Evolutionary conservation across 139 green algal genomes (phyloP), one percentile per base, ranked within the genome.

Genomic region (Tetradesmus lagerheimii): DNA sequence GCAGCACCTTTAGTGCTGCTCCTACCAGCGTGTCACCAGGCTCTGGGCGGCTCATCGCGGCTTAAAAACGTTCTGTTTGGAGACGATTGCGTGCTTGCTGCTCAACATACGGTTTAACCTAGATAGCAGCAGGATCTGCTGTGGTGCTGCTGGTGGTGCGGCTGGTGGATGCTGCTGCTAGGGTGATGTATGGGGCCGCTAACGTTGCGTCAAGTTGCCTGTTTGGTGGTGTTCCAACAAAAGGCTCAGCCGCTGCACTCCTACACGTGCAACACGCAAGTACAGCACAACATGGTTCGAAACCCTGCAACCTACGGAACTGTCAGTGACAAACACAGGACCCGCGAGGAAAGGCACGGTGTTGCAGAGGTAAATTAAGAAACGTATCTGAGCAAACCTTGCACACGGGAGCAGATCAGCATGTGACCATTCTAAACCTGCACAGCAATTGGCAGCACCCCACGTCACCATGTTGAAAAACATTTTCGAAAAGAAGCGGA

Each of bases 1-100:
- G 71, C 25, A 89, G 43, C 15, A 89, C 47, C 34, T 89, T 89
- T 0, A 89, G n/a, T 29, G 85, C 85, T 89, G 85, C 85, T 77
- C 25, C 71, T n/a, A 89, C 85, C 8, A 89, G 71, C 0, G 39
- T 84, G 71, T 89, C 85, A 0, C 45, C 85, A 18, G 71, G 3
- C 27, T 81, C 31, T 45, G 85, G 67, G 77, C 37, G 6, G 12
- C 38, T 31, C 77, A 47, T 83, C 11, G 77, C 4, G n/a, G 14
- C 6, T 83, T 11, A 41, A 2, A 4, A 41, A 16, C 1, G 6
- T 1, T 62, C 47, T 62, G 47, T 20, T 20, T 62, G 47, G 47
- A 11, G 47, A 20, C 27, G 20, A 38, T 38, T 62, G 6, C 16
- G 76, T 41, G 16, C 9, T 83, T 11, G 77, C 35, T 83, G 77